phyloP scores from a whole-genome alignment of 2,329 filamentous ascomycete genomes.

The Xylariaceae sp. region DNA sequence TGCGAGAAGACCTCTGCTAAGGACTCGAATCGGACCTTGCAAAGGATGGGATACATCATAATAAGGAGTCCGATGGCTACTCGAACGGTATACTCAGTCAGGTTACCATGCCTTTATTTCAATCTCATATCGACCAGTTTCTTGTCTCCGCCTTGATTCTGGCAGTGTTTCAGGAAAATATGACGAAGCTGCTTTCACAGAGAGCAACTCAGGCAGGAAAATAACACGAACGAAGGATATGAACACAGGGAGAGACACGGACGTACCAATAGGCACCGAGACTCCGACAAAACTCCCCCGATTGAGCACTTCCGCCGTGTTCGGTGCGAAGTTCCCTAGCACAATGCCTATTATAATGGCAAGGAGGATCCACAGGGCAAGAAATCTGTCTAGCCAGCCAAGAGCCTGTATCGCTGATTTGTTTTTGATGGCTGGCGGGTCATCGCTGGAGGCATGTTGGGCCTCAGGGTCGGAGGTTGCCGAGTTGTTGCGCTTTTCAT shows the following conservation, averaged over 20 bases:
- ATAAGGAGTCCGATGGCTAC: conserved; percentile 73
- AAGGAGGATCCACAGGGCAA: conserved; percentile 71
- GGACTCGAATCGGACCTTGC: conserved; percentile 76
- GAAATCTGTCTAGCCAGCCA: conserved; percentile 57
- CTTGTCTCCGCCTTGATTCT: neutral
- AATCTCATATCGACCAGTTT: neutral
- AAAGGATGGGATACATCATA: conserved; percentile 94
- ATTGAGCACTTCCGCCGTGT: conserved; percentile 58
- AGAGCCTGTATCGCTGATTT: conserved; percentile 51
- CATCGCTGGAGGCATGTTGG: conserved; percentile 3
- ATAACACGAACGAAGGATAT: neutral
- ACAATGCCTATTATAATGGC: conserved; percentile 74
- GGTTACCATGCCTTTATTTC: conserved; percentile 1
- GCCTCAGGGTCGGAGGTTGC: conserved; percentile 12
- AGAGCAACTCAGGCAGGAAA: neutral
- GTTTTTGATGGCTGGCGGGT: conserved; percentile 12
- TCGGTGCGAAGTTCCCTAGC: conserved; percentile 68
- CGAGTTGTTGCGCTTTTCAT: conserved; percentile 4
- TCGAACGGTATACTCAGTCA: neutral
- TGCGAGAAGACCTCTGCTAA: conserved; percentile 63
- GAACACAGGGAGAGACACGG: neutral
- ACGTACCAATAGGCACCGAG: conserved; percentile 30
- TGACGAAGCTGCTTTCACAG: neutral
- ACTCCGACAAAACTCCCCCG: conserved; percentile 65
- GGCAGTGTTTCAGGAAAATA: neutral